Base-by-base conservation (phyloP, 2,329 filamentous ascomycete genomes). In the Ciborinia camelliae region DNA sequence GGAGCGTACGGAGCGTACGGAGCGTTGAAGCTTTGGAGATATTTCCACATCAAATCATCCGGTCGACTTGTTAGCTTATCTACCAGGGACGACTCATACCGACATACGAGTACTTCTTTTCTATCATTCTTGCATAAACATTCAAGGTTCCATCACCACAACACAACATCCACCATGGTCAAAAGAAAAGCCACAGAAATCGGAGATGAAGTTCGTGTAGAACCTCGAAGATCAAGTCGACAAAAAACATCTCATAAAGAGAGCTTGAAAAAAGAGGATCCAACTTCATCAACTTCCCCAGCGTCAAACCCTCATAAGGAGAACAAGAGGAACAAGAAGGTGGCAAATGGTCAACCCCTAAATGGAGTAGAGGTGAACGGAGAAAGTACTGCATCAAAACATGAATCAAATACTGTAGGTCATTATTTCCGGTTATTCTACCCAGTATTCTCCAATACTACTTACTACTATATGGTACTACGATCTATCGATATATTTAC, bases 171-270 rank as follows among this genome's bases (percentile, higher is more conserved):
- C 55, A 64, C 28, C 8, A 73, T 73, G 73, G 66, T 66, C 14
- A 74, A 74, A 68, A 63, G 73, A 61, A 74, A 73, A 64, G 68
- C 68, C 47, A 69, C 69, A 58, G 66, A 73, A 14, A 15, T 68
- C 32, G 70, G 48, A 20, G 62, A 52, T n/a, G 63, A 23, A 20
- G 50, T 47, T 41, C 18, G 35, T 18, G 20, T 28, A 14, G 67
- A 68, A 20, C 70, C 69, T 37, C 68, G 73, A 63, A 63, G 72
- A 60, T 71, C 72, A 8, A 71, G 68, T 66, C 70, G 72, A 14
- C 65, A 66, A 39, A 67, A 67, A 54, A 55, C 65, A 35, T 64
- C 52, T 10, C 18, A 32, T 26, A 4, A 48, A 23, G 26, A 58
- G 41, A 54, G 61, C 47, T 67, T 66, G 54, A 51, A 67, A 32